Evolutionary conservation across 164 flowering plant species (phyloP).

Genomic region (Magnolia sinica): DNA sequence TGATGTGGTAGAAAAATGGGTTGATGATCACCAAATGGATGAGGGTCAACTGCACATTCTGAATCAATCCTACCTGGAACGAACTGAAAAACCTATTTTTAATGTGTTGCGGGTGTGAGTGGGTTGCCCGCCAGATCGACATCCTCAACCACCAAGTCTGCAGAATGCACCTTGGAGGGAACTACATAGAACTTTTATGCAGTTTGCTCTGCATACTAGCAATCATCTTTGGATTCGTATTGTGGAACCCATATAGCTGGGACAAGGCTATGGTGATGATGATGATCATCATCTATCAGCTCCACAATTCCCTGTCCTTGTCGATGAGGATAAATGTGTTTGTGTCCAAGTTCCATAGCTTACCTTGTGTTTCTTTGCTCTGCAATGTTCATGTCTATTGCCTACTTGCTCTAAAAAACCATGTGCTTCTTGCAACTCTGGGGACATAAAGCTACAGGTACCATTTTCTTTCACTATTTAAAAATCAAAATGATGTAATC

Average conservation of each 20-base stretch:
- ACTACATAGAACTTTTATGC: neutral
- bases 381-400: too few relatives aligned
- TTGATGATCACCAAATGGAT: neutral
- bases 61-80: neutral
- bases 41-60: neutral
- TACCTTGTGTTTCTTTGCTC: neutral
- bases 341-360: neutral
- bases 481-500: conserved; percentile 1
- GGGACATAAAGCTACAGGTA: neutral
- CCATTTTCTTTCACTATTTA: too few relatives aligned
- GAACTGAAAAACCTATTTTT: too few relatives aligned
- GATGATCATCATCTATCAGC: too few relatives aligned
- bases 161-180: too few relatives aligned
- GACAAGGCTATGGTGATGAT: too few relatives aligned
- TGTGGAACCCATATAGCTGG: too few relatives aligned
- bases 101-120: too few relatives aligned
- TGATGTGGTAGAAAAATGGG: neutral
- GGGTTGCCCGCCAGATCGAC: too few relatives aligned
- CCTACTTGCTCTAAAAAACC: too few relatives aligned
- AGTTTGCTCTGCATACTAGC: neutral
- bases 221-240: neutral
- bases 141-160: too few relatives aligned
- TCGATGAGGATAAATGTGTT: neutral
- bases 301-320: neutral
- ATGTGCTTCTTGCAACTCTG: neutral